phyloP scores from a whole-genome alignment of 148 eudicot species.

The Pharnaceum exiguum region DNA sequence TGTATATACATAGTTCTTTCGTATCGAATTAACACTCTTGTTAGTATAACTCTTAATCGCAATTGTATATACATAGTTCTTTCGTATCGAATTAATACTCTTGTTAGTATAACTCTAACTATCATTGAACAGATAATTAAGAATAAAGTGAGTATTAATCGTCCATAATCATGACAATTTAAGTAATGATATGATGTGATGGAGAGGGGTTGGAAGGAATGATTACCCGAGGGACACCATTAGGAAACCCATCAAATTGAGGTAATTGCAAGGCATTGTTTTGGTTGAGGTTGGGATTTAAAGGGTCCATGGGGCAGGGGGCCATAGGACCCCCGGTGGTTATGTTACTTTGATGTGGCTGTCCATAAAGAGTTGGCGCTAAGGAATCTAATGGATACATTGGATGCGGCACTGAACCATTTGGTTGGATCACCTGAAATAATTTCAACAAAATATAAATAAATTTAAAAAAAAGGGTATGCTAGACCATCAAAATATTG shows the following conservation, averaged over 20 bases:
- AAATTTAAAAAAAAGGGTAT: too few species aligned
- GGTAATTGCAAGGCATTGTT: conserved; percentile 43
- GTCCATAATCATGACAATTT: too few species aligned
- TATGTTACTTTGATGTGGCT: conserved; percentile 37
- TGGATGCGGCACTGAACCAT: conserved; percentile 32
- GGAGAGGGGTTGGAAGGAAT: background rate
- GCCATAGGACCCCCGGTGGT: conserved; percentile 11
- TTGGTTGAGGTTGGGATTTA: conserved; percentile 26
- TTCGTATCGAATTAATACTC: too few species aligned
- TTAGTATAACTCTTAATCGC: too few species aligned
- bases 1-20: too few species aligned
- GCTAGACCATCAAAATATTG: conserved; percentile 1
- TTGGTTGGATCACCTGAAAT: conserved; percentile 52
- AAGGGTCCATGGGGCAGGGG: conserved; percentile 34
- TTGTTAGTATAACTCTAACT: background rate
- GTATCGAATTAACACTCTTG: too few species aligned
- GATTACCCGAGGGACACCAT: conserved; percentile 50
- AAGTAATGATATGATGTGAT: background rate
- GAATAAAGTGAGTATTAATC: too few species aligned
- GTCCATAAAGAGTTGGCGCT: conserved; percentile 43
- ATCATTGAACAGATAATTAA: background rate
- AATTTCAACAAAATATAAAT: background rate
- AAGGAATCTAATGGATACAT: conserved; percentile 46
- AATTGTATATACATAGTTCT: too few species aligned
- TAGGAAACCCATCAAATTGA: conserved; percentile 37